phyloP scores from a whole-genome alignment of 2,329 filamentous ascomycete species.

The Thielaviopsis musarum region DNA sequence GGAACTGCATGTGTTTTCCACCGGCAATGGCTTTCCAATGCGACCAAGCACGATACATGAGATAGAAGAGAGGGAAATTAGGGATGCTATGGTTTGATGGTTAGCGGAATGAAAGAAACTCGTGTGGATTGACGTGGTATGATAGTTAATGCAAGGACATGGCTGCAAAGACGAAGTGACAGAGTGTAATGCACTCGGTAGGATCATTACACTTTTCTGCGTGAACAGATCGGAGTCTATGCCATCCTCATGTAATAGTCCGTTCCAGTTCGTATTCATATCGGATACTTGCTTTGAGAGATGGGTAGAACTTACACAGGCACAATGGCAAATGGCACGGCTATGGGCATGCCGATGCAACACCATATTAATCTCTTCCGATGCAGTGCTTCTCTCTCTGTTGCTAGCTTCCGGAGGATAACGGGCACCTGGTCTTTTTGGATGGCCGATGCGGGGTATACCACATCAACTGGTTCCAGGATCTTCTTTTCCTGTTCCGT shows the following conservation, averaged over 20 bases:
- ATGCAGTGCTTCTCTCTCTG: constrained; percentile 66
- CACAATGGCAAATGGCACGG: constrained; percentile 64
- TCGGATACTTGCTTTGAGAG: not conserved
- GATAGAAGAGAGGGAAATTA: constrained; percentile 93
- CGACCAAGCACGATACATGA: constrained; percentile 79
- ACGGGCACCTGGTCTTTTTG: constrained; percentile 42
- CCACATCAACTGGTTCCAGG: constrained; percentile 41
- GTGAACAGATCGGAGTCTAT: not conserved
- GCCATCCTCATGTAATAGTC: not conserved
- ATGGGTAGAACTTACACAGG: constrained; percentile 50
- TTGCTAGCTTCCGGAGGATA: constrained; percentile 55
- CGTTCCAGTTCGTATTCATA: not conserved
- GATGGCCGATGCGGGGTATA: constrained; percentile 60
- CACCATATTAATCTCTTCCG: constrained; percentile 64
- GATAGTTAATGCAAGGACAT: not conserved
- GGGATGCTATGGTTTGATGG: constrained; percentile 43
- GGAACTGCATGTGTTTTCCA: constrained; percentile 68
- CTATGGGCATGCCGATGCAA: constrained; percentile 65
- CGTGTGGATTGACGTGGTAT: not conserved
- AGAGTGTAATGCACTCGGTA: not conserved
- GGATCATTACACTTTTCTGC: not conserved
- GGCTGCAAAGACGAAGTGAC: not conserved
- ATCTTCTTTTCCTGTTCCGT: constrained; percentile 12
- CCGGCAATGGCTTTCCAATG: constrained; percentile 78
- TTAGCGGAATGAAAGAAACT: not conserved